phyloP scores from a whole-genome alignment of 1,284 basidiomycete species.

The Moesziomyces parantarcticus region DNA sequence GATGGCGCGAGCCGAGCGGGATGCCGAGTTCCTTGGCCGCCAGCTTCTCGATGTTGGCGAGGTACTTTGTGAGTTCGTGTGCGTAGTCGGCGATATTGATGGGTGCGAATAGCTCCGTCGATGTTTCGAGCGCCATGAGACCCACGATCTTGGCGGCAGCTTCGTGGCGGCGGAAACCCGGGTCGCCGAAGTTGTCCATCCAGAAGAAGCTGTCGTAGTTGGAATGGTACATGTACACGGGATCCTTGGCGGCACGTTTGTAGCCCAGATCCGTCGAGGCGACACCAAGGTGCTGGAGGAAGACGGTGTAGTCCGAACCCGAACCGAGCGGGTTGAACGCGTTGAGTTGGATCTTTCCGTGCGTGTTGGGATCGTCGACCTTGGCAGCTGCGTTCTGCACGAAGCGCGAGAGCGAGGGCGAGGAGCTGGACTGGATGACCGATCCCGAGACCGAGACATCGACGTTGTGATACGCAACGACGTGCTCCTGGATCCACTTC shows the following conservation, averaged over 20 bases:
- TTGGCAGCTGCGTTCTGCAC: constrained; percentile 76
- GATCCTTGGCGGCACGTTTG: constrained; percentile 47
- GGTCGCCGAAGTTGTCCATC: constrained; percentile 81
- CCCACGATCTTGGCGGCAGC: constrained; percentile 74
- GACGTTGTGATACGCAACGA: constrained; percentile 88
- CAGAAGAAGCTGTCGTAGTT: constrained; percentile 82
- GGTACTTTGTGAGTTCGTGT: constrained; percentile 42
- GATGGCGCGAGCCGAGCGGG: not conserved
- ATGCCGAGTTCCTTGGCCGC: constrained; percentile 28
- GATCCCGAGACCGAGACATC: constrained; percentile 80
- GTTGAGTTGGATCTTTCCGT: constrained; percentile 28
- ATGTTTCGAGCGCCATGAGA: constrained; percentile 73
- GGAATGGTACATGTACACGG: constrained; percentile 72
- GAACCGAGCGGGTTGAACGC: constrained; percentile 69
- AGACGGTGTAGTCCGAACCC: constrained; percentile 80
- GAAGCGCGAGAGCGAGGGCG: constrained; percentile 82
- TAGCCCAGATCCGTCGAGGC: constrained; percentile 68
- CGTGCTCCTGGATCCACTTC: constrained; percentile 79
- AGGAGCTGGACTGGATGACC: constrained; percentile 73
- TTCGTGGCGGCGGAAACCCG: constrained; percentile 78
- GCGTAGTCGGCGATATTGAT: constrained; percentile 76
- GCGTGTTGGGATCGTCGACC: constrained; percentile 69
- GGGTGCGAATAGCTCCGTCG: constrained; percentile 75
- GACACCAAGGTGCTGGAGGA: constrained; percentile 71
- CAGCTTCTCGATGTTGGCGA: constrained; percentile 41